phyloP scores from a whole-genome alignment of 2,329 filamentous ascomycete species.

The Aspergillus texensis region DNA sequence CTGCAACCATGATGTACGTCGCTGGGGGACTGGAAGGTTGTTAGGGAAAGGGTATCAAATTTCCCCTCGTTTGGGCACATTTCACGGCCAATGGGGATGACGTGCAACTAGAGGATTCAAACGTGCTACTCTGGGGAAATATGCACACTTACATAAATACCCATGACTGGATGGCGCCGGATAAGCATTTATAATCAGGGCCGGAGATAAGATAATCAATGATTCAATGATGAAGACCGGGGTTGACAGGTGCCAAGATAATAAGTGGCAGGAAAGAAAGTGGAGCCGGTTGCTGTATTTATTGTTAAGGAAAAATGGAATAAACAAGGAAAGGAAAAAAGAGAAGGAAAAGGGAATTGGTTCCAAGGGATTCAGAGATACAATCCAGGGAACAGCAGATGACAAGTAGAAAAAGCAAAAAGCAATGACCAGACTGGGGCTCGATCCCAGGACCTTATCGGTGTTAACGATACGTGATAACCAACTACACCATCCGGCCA shows the following conservation, averaged over 20 bases:
- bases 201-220: constrained; percentile 8
- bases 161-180: not conserved
- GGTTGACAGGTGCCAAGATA: not conserved
- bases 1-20: constrained; percentile 9
- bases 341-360: no score
- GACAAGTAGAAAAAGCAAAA: not conserved
- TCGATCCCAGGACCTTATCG: constrained; percentile 6
- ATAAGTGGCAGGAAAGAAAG: no score
- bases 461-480: constrained; percentile 11
- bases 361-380: no score
- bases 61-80: not conserved
- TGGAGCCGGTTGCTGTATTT: no score
- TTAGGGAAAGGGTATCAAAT: not conserved
- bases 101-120: not conserved
- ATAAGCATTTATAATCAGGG: constrained; percentile 10
- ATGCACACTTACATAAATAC: not conserved
- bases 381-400: not conserved
- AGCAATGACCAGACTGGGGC: constrained; percentile 5
- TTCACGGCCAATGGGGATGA: not conserved
- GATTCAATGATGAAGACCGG: not conserved
- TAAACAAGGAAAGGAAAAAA: not conserved
- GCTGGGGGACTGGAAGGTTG: not conserved
- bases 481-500: constrained; percentile 38
- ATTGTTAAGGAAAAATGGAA: not conserved
- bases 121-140: not conserved